These are phyloP conservation scores for Podospora pseudocomata DNA, from an alignment of 495 filamentous ascomycete species.

Conservation along the genomic window DNA sequence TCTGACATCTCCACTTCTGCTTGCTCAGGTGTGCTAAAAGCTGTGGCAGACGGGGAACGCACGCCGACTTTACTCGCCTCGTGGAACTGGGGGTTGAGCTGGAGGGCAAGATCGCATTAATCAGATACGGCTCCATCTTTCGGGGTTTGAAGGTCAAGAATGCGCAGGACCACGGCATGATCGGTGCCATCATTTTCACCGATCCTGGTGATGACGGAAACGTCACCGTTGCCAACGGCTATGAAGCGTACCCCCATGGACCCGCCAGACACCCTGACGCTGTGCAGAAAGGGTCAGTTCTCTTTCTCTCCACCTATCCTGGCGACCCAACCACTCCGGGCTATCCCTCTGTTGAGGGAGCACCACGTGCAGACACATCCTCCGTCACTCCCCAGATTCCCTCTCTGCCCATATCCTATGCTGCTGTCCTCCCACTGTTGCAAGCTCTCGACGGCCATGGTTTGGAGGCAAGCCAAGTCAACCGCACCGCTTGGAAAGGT, in stretches of 20 bases:
- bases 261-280: conserved; percentile 75
- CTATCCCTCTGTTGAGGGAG: conserved; percentile 75
- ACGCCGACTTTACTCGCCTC: conserved; percentile 73
- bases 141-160: conserved; percentile 82
- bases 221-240: conserved; percentile 65
- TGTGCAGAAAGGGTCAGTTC: conserved; percentile 77
- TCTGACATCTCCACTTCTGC: background rate
- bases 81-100: conserved; percentile 64
- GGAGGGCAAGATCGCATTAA: conserved; percentile 74
- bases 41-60: conserved; percentile 56
- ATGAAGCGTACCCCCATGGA: conserved; percentile 72
- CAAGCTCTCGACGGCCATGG: conserved; percentile 78
- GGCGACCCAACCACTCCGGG: conserved; percentile 76
- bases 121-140: conserved; percentile 75
- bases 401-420: conserved; percentile 80
- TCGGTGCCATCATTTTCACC: conserved; percentile 73
- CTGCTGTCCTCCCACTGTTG: conserved; percentile 72
- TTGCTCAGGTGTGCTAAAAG: background rate
- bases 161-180: conserved; percentile 79
- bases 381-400: conserved; percentile 70
- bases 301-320: conserved; percentile 62
- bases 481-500: conserved; percentile 64
- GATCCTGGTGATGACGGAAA: conserved; percentile 79
- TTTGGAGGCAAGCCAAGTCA: conserved; percentile 65
- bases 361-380: conserved; percentile 60